Evolutionary conservation across 371 early-diverging fungal genomes (phyloP).

Genomic region (Mucor racemosus): DNA sequence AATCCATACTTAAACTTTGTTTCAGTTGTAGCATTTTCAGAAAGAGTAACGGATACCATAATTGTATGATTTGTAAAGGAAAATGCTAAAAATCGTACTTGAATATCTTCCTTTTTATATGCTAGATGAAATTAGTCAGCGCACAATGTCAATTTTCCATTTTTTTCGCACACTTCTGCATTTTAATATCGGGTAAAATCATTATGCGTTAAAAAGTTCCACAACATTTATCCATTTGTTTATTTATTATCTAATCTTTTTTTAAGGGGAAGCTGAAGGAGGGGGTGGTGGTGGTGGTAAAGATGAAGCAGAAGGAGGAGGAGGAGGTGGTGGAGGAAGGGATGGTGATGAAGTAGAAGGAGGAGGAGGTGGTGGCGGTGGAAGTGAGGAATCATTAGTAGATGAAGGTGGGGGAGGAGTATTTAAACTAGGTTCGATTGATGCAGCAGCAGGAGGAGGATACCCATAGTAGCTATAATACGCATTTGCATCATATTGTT

Average conservation of each 20-base stretch:
- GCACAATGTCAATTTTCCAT: neutral
- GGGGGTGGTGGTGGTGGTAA: slow-evolving; percentile 17
- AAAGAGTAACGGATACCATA: slow-evolving; percentile 30
- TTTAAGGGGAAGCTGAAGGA: slow-evolving; percentile 10
- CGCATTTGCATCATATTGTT: slow-evolving; percentile 47
- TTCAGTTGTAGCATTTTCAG: slow-evolving; percentile 19
- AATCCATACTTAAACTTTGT: slow-evolving; percentile 35
- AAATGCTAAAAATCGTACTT: neutral
- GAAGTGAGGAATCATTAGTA: slow-evolving; percentile 21
- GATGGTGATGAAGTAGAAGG: slow-evolving; percentile 7
- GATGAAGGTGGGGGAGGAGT: slow-evolving; percentile 17
- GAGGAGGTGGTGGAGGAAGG: slow-evolving; percentile 23
- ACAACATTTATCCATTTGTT: slow-evolving; percentile 2
- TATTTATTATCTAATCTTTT: slow-evolving; percentile 6
- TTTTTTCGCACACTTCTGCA: slow-evolving; percentile 13
- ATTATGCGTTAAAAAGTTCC: neutral
- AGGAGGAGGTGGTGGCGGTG: slow-evolving; percentile 29
- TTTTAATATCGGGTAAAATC: neutral
- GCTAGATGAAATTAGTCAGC: neutral
- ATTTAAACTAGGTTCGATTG: neutral
- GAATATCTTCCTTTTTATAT: neutral
- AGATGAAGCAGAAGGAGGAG: neutral
- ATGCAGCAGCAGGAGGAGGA: slow-evolving; percentile 23
- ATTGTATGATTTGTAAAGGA: slow-evolving; percentile 2
- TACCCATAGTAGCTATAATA: slow-evolving; percentile 54